Conservation (phyloP, 2,329 filamentous ascomycete species). For the Fusarium continuum region DNA sequence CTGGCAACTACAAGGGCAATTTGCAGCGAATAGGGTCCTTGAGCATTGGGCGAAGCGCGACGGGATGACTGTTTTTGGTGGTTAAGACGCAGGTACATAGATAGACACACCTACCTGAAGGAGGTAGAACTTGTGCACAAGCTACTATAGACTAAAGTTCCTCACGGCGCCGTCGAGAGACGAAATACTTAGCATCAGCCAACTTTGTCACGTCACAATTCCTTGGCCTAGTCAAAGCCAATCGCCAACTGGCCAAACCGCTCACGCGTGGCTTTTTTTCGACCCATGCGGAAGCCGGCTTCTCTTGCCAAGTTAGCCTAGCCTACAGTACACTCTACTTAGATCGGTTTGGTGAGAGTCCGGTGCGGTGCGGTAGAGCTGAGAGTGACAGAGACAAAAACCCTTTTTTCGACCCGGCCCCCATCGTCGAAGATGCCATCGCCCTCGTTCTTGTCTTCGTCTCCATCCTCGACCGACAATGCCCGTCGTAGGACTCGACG, state of each 20-base stretch:
- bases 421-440: slow-evolving; percentile 35
- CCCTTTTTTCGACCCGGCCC: slow-evolving; percentile 27
- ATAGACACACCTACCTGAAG: not conserved
- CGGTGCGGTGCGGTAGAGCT: slow-evolving; percentile 19
- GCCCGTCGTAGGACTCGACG: slow-evolving; percentile 39
- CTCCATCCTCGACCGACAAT: slow-evolving; percentile 39
- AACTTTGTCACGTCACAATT: slow-evolving; percentile 44
- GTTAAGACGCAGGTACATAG: slow-evolving; percentile 17
- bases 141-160: slow-evolving; percentile 32
- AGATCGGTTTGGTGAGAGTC: slow-evolving; percentile 33
- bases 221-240: slow-evolving; percentile 32
- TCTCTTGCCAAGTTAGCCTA: slow-evolving; percentile 27
- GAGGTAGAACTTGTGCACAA: no score
- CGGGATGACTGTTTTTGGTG: slow-evolving; percentile 21
- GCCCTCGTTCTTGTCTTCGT: slow-evolving; percentile 20
- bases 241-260: slow-evolving; percentile 32
- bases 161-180: slow-evolving; percentile 29
- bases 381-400: slow-evolving; percentile 26
- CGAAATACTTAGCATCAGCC: slow-evolving; percentile 30
- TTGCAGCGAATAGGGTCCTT: slow-evolving; percentile 17
- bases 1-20: not conserved
- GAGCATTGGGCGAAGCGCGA: slow-evolving; percentile 19
- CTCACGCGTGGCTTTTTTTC: slow-evolving; percentile 38
- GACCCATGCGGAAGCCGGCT: slow-evolving; percentile 37
- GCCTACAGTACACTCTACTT: slow-evolving; percentile 22